Percentiles rank a stretch among this genome's conserved stretches.
phyloP scores from a whole-genome alignment of 805 yeast species.

The Candida anglica region DNA sequence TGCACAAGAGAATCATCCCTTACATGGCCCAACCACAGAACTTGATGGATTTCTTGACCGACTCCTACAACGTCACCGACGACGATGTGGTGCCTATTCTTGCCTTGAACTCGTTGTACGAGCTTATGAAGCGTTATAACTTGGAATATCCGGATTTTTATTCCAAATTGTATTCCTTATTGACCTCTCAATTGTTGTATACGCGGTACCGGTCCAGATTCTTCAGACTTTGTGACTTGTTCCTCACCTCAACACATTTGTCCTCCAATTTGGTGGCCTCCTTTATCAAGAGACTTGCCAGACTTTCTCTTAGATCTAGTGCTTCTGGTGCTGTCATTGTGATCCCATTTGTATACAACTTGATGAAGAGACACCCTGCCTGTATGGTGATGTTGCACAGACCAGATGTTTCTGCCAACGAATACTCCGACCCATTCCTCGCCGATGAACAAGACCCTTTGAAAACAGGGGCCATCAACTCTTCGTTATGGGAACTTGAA shows the following conservation, averaged over 20 bases:
- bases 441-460: constrained; percentile 67
- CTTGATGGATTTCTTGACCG: constrained; percentile 91
- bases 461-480: constrained; percentile 70
- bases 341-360: constrained; percentile 87
- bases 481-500: constrained; percentile 91
- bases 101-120: constrained; percentile 84
- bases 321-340: constrained; percentile 86
- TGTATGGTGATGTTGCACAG: constrained; percentile 87
- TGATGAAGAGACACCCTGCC: constrained; percentile 86
- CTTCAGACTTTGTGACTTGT: constrained; percentile 79
- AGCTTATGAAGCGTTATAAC: constrained; percentile 74
- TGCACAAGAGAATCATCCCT: constrained; percentile 86
- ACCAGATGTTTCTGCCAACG: constrained; percentile 15
- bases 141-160: constrained; percentile 91
- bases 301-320: constrained; percentile 71
- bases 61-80: constrained; percentile 57
- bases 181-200: constrained; percentile 73
- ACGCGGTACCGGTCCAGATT: constrained; percentile 82
- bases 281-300: constrained; percentile 76
- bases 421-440: constrained; percentile 63
- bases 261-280: constrained; percentile 84
- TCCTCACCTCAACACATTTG: constrained; percentile 81
- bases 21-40: constrained; percentile 72
- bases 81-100: constrained; percentile 60
- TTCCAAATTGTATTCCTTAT: constrained; percentile 71